A percentile compares a stretch with the other conserved stretches of the same genome.
These are phyloP conservation scores for Citrus cavaleriei DNA, from an alignment of 345 rosid species.

Conservation along the genomic window DNA sequence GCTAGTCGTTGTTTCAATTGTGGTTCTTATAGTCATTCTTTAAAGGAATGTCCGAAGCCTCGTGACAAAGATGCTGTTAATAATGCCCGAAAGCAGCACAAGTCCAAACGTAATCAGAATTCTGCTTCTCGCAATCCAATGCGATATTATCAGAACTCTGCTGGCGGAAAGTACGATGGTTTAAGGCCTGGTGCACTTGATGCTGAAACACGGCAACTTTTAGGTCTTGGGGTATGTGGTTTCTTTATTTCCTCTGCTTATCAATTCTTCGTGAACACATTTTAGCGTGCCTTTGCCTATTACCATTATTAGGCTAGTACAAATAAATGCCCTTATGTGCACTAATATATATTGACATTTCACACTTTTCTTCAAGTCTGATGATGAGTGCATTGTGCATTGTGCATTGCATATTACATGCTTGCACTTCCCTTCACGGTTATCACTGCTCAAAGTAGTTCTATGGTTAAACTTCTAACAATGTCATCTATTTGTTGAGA, in stretches of 20 bases:
- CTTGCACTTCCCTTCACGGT: background rate
- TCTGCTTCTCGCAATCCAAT: constrained; percentile 46
- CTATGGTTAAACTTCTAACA: background rate
- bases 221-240: constrained; percentile 74
- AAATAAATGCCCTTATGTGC: background rate
- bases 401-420: background rate
- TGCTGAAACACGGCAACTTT: constrained; percentile 70
- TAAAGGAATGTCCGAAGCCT: constrained; percentile 88
- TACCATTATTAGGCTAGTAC: background rate
- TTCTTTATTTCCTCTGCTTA: background rate
- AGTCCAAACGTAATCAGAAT: constrained; percentile 61
- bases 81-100: constrained; percentile 77
- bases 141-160: constrained; percentile 70
- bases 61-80: constrained; percentile 74
- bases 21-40: constrained; percentile 80
- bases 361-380: background rate
- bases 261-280: background rate
- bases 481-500: background rate
- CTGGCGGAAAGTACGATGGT: constrained; percentile 78
- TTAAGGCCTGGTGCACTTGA: constrained; percentile 84
- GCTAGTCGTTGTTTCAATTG: constrained; percentile 94
- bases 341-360: background rate
- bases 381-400: background rate
- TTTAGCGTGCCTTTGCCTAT: background rate
- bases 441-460: background rate